Base-by-base conservation (phyloP, 345 rosid species). In the Gossypium mustelinum region DNA sequence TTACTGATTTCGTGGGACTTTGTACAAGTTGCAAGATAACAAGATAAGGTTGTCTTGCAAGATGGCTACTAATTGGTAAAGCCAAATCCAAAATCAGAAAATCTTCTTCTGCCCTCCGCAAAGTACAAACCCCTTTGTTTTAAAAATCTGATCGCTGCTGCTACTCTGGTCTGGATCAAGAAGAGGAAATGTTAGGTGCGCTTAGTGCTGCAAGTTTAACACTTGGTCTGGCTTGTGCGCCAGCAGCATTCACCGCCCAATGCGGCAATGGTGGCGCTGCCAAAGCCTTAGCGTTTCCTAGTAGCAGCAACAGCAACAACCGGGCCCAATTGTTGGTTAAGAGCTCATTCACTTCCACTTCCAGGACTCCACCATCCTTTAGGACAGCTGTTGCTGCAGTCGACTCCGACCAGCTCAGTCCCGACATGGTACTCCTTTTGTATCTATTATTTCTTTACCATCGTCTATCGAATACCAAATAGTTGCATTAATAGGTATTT, bases 341-440 rank as follows among this genome's bases (percentile, higher is more conserved):
- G 60, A 70, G 47, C 60, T 52, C 73, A 6, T 52, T 70, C 44
- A 4, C 68, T 8, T 57, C 54, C 18, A 41, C 64, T 17, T 20
- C 63, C 25, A 22, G 59, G 47, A 67, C 43, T 63, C 16, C 70
- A 16, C 58, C 81, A 43, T 78, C 84, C 61, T 82, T 83, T n/a
- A 82, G 73, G 71, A 71, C 84, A 9, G 83, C 87, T 29, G 88
- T 85, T 48, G 81, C 88, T 29, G 81, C 90, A 52, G 70, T 81
- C 11, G 85, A 84, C 72, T 83, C 92, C 24, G 60, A 71, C 77
- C 79, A 80, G 51, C 79, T 80, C 77, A 62, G 82, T 60, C 62
- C 84, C 44, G 78, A 73, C 25, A 52, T 80, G 86, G 87, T 83
- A 64, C 13, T 73, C n/a, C 41, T 41, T 18, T 50, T 69, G 62